These are phyloP conservation scores for Sherardia arvensis DNA, from an alignment of 257 asterid genomes.

Conservation along the genomic window DNA sequence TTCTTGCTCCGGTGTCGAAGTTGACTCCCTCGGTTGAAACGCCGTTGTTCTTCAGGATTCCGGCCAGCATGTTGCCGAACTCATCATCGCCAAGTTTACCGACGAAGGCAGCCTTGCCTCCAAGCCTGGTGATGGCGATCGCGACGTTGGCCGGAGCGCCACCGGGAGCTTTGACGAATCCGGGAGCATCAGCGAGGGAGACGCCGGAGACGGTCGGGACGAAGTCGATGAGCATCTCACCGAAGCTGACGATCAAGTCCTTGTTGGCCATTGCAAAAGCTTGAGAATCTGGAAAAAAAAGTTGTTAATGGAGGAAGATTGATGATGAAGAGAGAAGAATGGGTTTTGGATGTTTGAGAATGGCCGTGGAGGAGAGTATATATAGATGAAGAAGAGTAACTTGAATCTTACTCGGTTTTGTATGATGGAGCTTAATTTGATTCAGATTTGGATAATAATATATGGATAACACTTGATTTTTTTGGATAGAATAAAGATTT, in stretches of 20 bases:
- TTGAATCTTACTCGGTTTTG: neutral
- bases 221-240: slow-evolving; percentile 91
- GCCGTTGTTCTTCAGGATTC: slow-evolving; percentile 5
- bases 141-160: slow-evolving; percentile 98
- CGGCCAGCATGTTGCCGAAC: slow-evolving; percentile 89
- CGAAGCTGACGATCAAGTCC: slow-evolving; percentile 68
- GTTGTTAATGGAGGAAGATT: neutral
- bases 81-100: slow-evolving; percentile 91
- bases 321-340: neutral
- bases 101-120: slow-evolving; percentile 67
- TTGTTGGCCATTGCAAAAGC: neutral
- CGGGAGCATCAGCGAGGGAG: slow-evolving; percentile 89
- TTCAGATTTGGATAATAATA: neutral
- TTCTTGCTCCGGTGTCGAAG: neutral
- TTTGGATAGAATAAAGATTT: no score
- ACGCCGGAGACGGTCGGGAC: slow-evolving; percentile 92
- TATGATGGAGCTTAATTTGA: neutral
- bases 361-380: neutral
- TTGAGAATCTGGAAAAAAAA: neutral
- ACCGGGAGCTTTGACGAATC: slow-evolving; percentile 81
- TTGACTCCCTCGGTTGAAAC: neutral
- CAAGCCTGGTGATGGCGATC: slow-evolving; percentile 77
- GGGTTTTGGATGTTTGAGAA: neutral
- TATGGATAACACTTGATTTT: neutral
- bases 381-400: neutral